Conservation (phyloP, 805 yeast species). For the Suhomyces canberraensis region DNA sequence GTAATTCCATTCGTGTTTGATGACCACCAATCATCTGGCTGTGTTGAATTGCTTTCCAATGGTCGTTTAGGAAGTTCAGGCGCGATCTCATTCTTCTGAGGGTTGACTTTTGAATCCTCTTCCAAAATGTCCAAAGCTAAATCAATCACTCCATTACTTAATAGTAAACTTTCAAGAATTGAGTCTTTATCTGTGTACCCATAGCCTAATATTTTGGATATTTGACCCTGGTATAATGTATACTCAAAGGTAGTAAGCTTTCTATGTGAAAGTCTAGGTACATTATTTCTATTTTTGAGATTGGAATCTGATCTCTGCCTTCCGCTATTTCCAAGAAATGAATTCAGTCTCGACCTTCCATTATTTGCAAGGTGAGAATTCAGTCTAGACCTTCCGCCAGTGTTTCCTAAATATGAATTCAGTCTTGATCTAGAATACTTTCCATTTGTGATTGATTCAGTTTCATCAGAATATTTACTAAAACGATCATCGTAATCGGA, state of each 20-base stretch:
- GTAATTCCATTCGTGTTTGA: slow-evolving; percentile 5
- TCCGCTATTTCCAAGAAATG: slow-evolving; percentile 9
- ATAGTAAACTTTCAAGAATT: slow-evolving; percentile 59
- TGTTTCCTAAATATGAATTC: slow-evolving; percentile 5
- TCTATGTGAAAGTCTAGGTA: slow-evolving; percentile 48
- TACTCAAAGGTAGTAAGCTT: slow-evolving; percentile 54
- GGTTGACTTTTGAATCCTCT: slow-evolving; percentile 34
- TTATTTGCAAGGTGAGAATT: slow-evolving; percentile 2
- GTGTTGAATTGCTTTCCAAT: slow-evolving; percentile 5
- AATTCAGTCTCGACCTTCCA: slow-evolving; percentile 15
- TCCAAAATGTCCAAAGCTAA: slow-evolving; percentile 58
- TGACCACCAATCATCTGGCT: slow-evolving; percentile 33
- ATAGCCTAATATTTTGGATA: slow-evolving; percentile 42
- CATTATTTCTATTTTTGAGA: neutral
- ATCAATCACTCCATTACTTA: slow-evolving; percentile 57
- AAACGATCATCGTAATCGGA: slow-evolving; percentile 33
- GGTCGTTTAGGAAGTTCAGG: slow-evolving; percentile 49
- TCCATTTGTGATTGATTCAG: slow-evolving; percentile 8
- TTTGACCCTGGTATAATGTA: slow-evolving; percentile 48
- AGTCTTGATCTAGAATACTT: slow-evolving; percentile 9
- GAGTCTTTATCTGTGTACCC: slow-evolving; percentile 59
- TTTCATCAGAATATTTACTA: slow-evolving; percentile 21
- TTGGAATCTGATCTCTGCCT: slow-evolving; percentile 11
- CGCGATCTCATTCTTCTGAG: slow-evolving; percentile 38
- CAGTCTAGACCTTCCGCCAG: slow-evolving; percentile 2